Conservation (phyloP, 2,329 filamentous ascomycete genomes). For the Paracoccidioides brasiliensis region DNA sequence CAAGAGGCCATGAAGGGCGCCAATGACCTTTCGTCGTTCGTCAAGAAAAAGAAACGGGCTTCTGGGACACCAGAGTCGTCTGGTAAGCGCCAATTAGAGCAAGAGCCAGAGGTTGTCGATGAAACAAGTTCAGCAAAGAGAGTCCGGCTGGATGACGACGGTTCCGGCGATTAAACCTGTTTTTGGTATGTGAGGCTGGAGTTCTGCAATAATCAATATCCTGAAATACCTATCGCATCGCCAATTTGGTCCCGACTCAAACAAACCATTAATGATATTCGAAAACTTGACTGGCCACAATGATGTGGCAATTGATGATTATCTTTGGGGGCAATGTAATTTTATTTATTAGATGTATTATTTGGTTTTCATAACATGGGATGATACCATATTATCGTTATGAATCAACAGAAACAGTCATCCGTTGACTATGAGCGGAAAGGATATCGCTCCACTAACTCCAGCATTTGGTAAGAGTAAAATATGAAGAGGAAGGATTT, state of each 20-base stretch:
- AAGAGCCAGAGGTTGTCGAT: conserved; percentile 9
- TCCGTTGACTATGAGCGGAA: too few species aligned
- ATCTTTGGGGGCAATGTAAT: neutral
- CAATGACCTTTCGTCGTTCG: conserved; percentile 46
- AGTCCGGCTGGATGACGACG: neutral
- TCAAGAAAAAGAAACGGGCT: conserved; percentile 40
- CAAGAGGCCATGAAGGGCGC: conserved; percentile 42
- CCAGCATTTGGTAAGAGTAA: too few species aligned
- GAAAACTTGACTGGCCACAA: neutral
- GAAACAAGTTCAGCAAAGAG: conserved; percentile 6
- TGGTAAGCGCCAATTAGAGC: conserved; percentile 17
- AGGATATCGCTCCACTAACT: too few species aligned
- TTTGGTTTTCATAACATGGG: neutral
- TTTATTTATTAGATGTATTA: neutral
- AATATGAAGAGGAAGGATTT: too few species aligned
- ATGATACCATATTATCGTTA: too few species aligned
- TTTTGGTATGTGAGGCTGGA: neutral
- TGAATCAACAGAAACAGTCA: too few species aligned
- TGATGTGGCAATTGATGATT: neutral
- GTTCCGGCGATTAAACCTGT: neutral
- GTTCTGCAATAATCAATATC: neutral
- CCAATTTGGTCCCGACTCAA: neutral
- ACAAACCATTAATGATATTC: neutral
- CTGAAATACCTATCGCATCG: neutral
- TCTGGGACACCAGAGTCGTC: conserved; percentile 6